Percentiles rank a stretch among this genome's conserved stretches.
These are phyloP conservation scores for Exophiala alcalophila DNA, from an alignment of 2,329 filamentous ascomycete species.

Conservation along the genomic window DNA sequence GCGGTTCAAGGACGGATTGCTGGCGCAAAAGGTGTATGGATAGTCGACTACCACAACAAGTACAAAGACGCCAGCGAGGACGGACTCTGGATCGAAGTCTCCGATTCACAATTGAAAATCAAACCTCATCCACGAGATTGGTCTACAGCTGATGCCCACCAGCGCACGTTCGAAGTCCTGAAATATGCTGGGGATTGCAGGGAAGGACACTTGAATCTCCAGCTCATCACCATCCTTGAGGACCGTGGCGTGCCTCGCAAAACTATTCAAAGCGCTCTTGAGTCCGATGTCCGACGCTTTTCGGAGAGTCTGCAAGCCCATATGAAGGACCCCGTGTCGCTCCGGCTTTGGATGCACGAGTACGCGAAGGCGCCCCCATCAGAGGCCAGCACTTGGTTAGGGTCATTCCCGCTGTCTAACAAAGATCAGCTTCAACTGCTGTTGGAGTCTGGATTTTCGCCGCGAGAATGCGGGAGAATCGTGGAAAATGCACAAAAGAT, in stretches of 20 bases:
- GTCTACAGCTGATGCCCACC: constrained; percentile 37
- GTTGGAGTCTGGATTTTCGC: constrained; percentile 46
- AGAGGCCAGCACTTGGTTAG: constrained; percentile 25
- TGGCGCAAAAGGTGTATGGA: constrained; percentile 62
- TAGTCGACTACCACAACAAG: constrained; percentile 42
- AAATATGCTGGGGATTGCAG: constrained; percentile 35
- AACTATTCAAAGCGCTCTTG: constrained; percentile 44
- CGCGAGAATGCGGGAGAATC: constrained; percentile 41
- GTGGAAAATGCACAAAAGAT: constrained; percentile 35
- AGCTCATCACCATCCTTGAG: constrained; percentile 55
- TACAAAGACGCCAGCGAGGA: constrained; percentile 32
- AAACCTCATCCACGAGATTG: constrained; percentile 40
- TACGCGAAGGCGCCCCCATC: background rate
- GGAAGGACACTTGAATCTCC: constrained; percentile 45
- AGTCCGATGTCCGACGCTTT: constrained; percentile 38
- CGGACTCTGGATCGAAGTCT: constrained; percentile 55
- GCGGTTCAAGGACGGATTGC: constrained; percentile 57
- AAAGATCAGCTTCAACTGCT: constrained; percentile 39
- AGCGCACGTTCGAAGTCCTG: constrained; percentile 58
- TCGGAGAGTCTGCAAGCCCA: constrained; percentile 34
- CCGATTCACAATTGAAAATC: constrained; percentile 58
- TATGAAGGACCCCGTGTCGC: constrained; percentile 9
- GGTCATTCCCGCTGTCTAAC: constrained; percentile 38
- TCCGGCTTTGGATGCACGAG: constrained; percentile 28
- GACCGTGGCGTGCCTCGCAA: constrained; percentile 49